phyloP scores from a whole-genome alignment of 176 grass and related monocot genomes.

The Raddia distichophylla region DNA sequence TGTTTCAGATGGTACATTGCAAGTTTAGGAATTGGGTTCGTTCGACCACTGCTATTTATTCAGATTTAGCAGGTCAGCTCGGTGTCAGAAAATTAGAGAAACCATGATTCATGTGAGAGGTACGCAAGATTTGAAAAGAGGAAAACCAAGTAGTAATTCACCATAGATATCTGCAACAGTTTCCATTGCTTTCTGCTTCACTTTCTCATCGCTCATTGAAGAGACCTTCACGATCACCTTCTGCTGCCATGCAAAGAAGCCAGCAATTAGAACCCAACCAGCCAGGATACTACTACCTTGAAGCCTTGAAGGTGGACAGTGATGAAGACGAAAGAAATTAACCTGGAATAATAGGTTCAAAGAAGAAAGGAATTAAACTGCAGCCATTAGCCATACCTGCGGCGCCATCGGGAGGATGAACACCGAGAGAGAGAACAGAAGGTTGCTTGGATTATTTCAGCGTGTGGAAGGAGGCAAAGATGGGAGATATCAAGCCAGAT shows the following conservation, averaged over 20 bases:
- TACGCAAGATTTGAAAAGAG: neutral
- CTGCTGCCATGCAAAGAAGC: constrained; percentile 44
- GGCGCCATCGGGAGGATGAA: constrained; percentile 41
- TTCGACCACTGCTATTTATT: neutral
- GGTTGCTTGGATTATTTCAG: neutral
- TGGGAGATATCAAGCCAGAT: neutral
- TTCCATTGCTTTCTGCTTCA: constrained; percentile 91
- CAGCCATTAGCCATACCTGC: constrained; percentile 33
- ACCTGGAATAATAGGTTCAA: too few relatives aligned
- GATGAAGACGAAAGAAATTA: too few relatives aligned
- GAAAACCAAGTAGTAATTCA: neutral
- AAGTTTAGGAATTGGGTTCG: neutral
- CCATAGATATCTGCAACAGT: constrained; percentile 85
- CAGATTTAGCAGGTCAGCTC: neutral
- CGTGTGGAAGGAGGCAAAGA: neutral
- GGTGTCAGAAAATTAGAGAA: neutral
- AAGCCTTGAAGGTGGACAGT: too few relatives aligned
- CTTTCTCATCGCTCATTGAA: constrained; percentile 70
- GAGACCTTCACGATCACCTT: constrained; percentile 79
- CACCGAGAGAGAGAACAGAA: neutral
- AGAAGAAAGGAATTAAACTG: neutral
- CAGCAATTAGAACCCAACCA: neutral
- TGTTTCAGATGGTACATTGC: constrained; percentile 31
- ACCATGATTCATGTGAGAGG: neutral
- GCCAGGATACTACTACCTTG: too few relatives aligned